Evolutionary conservation across 225 moss, liverwort and hornwort genomes (phyloP).

Genomic region (Antitrichia curtipendula): DNA sequence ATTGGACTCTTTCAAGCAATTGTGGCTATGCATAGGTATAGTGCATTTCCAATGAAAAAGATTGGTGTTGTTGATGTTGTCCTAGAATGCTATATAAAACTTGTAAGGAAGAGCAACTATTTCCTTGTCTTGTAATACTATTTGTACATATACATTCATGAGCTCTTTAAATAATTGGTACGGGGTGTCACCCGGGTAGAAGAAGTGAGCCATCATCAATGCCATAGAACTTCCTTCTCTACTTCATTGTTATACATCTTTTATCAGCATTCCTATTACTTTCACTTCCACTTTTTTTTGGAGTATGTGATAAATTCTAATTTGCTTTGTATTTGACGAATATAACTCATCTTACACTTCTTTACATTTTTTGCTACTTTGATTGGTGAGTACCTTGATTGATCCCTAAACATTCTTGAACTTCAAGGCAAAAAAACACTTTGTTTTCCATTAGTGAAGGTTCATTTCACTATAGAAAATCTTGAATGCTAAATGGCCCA

Average conservation of each 20-base stretch:
- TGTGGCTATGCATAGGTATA: accelerated
- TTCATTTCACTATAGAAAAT: not conserved
- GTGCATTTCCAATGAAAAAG: not conserved
- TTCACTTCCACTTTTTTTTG: not conserved
- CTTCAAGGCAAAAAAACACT: not conserved
- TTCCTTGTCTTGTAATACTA: not conserved
- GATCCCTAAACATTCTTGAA: not conserved
- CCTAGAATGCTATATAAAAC: not conserved
- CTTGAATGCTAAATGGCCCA: not conserved
- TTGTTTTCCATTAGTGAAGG: not conserved
- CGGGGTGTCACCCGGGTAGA: not conserved
- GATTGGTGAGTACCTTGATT: not conserved
- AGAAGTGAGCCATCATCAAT: not conserved
- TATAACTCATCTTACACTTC: not conserved
- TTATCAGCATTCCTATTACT: not conserved
- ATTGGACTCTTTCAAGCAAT: not conserved
- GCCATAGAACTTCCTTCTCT: not conserved
- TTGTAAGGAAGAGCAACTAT: not conserved
- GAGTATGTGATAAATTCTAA: not conserved
- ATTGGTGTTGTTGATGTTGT: not conserved
- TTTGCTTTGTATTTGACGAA: not conserved
- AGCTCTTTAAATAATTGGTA: not conserved
- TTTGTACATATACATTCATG: not conserved
- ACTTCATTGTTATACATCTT: not conserved
- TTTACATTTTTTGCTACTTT: not conserved